phyloP scores from a whole-genome alignment of 805 yeast species.

The Starmerella potacharoeniae region DNA sequence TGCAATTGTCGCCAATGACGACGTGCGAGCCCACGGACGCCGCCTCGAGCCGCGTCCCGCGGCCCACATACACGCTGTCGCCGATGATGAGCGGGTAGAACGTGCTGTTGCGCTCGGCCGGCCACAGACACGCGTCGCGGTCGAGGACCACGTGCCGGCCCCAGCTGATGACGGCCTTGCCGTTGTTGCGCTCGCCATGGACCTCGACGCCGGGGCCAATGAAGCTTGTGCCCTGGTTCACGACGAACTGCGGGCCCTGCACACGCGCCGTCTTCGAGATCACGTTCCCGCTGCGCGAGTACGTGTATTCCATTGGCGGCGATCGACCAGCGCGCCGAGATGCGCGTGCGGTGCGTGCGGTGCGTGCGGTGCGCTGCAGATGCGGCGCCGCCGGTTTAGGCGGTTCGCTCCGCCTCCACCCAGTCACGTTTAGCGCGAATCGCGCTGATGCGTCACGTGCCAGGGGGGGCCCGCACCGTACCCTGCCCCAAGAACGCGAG shows the following conservation, averaged over 20 bases:
- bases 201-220: constrained; percentile 27
- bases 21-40: constrained; percentile 33
- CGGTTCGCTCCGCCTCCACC: not conserved
- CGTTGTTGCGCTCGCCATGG: constrained; percentile 30
- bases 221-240: constrained; percentile 30
- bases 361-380: not conserved
- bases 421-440: not conserved
- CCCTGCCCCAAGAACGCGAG: not conserved
- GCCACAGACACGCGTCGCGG: constrained; percentile 22
- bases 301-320: constrained; percentile 8
- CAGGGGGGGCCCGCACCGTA: no score
- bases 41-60: constrained; percentile 26
- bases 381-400: not conserved
- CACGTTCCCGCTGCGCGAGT: constrained; percentile 16
- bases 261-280: constrained; percentile 24
- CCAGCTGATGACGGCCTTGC: constrained; percentile 28
- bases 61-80: constrained; percentile 30
- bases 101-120: constrained; percentile 24
- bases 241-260: constrained; percentile 30
- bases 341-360: not conserved
- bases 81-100: constrained; percentile 32
- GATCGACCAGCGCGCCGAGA: not conserved
- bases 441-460: not conserved
- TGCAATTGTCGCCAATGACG: constrained; percentile 28
- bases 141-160: constrained; percentile 29